Evolutionary conservation across 140 eudicot genomes (phyloP), one percentile per base, ranked within the genome.

Genomic region (Erigeron philadelphicus): DNA sequence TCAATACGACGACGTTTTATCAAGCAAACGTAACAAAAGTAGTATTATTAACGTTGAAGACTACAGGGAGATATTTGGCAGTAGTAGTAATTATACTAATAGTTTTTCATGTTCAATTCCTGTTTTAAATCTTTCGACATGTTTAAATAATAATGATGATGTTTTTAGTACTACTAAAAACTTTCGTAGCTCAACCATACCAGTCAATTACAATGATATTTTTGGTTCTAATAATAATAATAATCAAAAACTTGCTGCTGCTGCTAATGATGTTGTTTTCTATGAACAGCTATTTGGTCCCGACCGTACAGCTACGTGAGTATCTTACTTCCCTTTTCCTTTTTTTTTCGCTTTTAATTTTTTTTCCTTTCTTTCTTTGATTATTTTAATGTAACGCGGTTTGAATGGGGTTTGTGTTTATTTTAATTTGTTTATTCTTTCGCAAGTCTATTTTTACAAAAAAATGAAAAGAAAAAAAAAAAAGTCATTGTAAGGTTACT

Each of bases 21-120:
- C 84, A 54, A 71, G 60, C 55, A 41, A 69, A 60, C 87, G 82
- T 8, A 54, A 55, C 70, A 83, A 59, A 68, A 1, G 68, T 56
- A 78, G 75, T 53, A 54, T 83, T 67, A 43, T 72, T 12, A 43
- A 47, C 53, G 52, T 72, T 44, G 71, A 76, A 54, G 95, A 87
- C 67, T 90, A 90, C 77, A 47, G 72, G n/a, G 97, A 88, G 77
- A 85, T 90, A 23, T 90, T 90, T 13, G 76, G 72, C 13, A 57
- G 66, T n/a, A 49, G 58, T 0, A 76, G 67, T 16, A 2, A 2
- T 31, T 31, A 3, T 31, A 2, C 38, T 31, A 1, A 2, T 31
- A 2, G 5, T 31, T 31, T 4, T 31, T 31, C 38, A 31, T 81
- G 88, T 47, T 81, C 95, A 43, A 85, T 90, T 76, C 97, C 97